Evolutionary conservation across 202 grass and related monocot genomes (phyloP).

Genomic region (Carex arenaria): DNA sequence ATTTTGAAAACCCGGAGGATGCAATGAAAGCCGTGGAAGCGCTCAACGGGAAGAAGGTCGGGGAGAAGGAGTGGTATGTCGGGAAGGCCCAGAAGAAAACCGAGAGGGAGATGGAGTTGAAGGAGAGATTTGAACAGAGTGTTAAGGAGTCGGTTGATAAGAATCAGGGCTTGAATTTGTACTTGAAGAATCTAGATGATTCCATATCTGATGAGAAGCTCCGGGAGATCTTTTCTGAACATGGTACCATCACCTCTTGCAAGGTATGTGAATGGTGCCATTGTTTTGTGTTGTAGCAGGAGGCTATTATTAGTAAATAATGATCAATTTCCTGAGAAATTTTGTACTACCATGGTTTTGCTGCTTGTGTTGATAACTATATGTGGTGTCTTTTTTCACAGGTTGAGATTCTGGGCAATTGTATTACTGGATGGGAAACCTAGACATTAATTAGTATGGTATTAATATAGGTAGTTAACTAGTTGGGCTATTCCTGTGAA

Average conservation of each 20-base stretch:
- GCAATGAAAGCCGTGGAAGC: conserved; percentile 31
- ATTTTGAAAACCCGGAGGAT: conserved; percentile 39
- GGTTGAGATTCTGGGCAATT: neutral
- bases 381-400: neutral
- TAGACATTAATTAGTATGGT: neutral
- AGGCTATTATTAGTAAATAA: neutral
- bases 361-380: neutral
- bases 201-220: conserved; percentile 36
- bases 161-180: conserved; percentile 38
- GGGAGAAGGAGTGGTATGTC: conserved; percentile 44
- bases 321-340: neutral
- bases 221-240: conserved; percentile 39
- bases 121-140: conserved; percentile 40
- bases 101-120: conserved; percentile 40
- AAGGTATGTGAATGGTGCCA: conserved; percentile 17
- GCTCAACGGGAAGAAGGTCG: conserved; percentile 39
- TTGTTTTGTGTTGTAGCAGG: neutral
- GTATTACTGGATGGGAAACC: neutral
- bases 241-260: conserved; percentile 39
- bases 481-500: neutral
- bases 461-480: neutral
- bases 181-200: conserved; percentile 44
- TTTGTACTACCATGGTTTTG: neutral
- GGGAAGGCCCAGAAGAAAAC: conserved; percentile 50
- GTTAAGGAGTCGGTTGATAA: conserved; percentile 41